Evolutionary conservation across 306 rosid species (phyloP), one percentile per base, ranked within the genome.

Genomic region (Biancaea sappan): DNA sequence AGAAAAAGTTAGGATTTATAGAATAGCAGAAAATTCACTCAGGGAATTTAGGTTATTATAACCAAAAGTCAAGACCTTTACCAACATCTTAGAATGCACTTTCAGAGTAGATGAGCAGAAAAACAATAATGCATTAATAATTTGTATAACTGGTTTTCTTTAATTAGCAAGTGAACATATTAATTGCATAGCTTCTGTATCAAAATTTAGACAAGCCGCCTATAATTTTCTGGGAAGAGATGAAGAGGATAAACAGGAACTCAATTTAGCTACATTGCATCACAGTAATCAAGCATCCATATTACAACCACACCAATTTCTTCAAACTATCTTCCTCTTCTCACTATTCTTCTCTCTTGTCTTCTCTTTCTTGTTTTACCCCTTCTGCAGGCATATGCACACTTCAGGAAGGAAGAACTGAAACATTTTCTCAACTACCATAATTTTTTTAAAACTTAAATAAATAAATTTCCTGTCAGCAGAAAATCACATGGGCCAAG

Each of bases 371-470:
- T 9, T 59, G 22, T 51, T 50, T 9, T 8, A 9, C 19, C 43
- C 40, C 48, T 67, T 24, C 37, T 29, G 64, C n/a, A 14, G 29
- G 70, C 34, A 26, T 32, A 24, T 46, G 3, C 21, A 37, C 5
- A 35, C 9, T 46, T 44, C 58, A 50, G 21, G 41, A 59, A n/a
- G 25, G 31, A 31, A 44, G 51, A 25, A 73, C 37, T 24, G 40
- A 67, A 57, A 67, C 51, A 0, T 47, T 4, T 61, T 32, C 62
- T 79, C 40, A 53, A 41, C 19, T 68, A 31, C 68, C 22, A 74
- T 3, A 75, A 53, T 0, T 35, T 46, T 7, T 56, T 40, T 24
- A 34, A 34, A n/a, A n/a, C n/a, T n/a, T n/a, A n/a, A n/a, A n/a
- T n/a, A n/a, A n/a, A n/a, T n/a, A n/a, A n/a, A n/a, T n/a, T 44